Percentiles rank a stretch among this genome's conserved stretches.
These are phyloP conservation scores for Parathielavia hyrcaniae DNA, from an alignment of 495 filamentous ascomycete genomes.

Conservation along the genomic window DNA sequence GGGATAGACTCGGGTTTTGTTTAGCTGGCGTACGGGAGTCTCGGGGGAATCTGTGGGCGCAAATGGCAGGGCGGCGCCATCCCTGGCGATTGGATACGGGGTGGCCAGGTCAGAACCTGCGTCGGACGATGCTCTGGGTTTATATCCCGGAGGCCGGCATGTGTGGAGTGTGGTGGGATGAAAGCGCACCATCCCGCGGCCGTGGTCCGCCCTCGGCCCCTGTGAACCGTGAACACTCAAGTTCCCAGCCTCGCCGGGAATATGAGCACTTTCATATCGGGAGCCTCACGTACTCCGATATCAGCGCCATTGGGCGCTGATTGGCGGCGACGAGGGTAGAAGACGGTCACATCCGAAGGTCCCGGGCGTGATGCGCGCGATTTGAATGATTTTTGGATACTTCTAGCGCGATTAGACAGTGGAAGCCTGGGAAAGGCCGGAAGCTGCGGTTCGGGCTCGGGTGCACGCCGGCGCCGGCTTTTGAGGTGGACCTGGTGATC, in stretches of 20 bases:
- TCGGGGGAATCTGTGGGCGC: background rate
- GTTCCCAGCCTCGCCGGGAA: background rate
- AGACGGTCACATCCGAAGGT: background rate
- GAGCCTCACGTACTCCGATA: background rate
- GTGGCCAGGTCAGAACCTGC: no score
- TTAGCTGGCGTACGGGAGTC: background rate
- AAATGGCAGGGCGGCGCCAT: background rate
- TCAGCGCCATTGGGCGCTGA: background rate
- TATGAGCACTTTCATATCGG: background rate
- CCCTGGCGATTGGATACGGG: background rate
- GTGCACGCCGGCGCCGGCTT: background rate
- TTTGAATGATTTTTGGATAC: background rate
- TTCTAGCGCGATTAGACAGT: background rate
- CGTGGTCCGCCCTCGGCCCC: background rate
- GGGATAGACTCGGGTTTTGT: conserved; percentile 1
- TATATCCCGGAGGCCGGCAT: background rate
- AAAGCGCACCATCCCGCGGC: background rate
- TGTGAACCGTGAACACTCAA: no score
- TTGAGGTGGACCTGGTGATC: background rate
- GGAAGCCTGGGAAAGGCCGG: background rate
- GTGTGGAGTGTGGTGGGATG: background rate
- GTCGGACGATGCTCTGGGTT: background rate
- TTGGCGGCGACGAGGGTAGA: background rate
- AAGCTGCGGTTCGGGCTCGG: background rate
- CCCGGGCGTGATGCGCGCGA: background rate